Evolutionary conservation across 306 rosid species (phyloP).

Genomic region (Prunus mume): DNA sequence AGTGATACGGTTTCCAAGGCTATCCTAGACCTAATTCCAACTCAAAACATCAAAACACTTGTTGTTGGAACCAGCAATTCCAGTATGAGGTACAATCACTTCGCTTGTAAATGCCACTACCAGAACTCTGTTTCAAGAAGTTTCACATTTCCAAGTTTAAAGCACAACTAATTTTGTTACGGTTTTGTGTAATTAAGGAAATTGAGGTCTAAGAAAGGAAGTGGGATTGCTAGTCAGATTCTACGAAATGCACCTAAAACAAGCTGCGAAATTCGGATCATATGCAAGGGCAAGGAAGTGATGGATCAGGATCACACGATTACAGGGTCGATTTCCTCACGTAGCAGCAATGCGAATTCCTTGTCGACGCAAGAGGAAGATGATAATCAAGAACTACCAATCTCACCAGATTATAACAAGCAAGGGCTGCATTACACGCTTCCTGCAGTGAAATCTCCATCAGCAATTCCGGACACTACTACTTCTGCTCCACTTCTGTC

Average conservation of each 20-base stretch:
- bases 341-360: constrained; percentile 24
- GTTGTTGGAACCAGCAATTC: constrained; percentile 66
- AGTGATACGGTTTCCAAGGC: constrained; percentile 63
- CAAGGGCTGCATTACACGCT: too few species aligned
- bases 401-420: neutral
- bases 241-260: constrained; percentile 48
- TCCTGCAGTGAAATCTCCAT: neutral
- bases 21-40: constrained; percentile 50
- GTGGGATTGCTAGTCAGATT: constrained; percentile 55
- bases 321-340: constrained; percentile 16
- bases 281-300: constrained; percentile 67
- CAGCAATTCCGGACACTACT: neutral
- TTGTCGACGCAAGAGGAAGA: constrained; percentile 27
- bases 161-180: neutral
- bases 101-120: neutral
- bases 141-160: neutral
- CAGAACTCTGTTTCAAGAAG: neutral
- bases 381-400: constrained; percentile 5
- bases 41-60: constrained; percentile 53
- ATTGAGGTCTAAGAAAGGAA: constrained; percentile 49
- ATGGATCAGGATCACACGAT: constrained; percentile 18
- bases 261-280: constrained; percentile 47
- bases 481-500: neutral
- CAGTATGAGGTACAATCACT: constrained; percentile 41
- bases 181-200: constrained; percentile 37